Base-by-base conservation (phyloP, 2,329 filamentous ascomycete species). In the Fusarium nematophilum region DNA sequence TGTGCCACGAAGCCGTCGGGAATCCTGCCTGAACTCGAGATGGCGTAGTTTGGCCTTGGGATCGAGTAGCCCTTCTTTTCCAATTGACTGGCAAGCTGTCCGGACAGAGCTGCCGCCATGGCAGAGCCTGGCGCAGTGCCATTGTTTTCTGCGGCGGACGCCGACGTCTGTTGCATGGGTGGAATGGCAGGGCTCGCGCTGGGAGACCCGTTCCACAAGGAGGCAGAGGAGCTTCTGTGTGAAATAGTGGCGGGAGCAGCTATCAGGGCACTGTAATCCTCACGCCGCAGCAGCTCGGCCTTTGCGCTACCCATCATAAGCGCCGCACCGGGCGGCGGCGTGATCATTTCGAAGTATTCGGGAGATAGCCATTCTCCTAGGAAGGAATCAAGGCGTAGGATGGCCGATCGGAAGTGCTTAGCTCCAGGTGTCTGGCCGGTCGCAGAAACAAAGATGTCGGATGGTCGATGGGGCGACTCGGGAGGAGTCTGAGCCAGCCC, bases 361-460 rank as follows among this genome's bases (percentile, higher is more conserved):
- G 93, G 92, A 2, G 90, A 91, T 25, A 98, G 82, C 95, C 95
- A 99, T 80, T 99, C 95, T 42, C 95, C 94, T 0, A 99, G 82
- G 71, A 96, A 97, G 0, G 93, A 90, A 75, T 99, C 95, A 6
- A 99, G 83, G 1, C 95, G 90, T 40, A 99, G 77, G 9, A 88
- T 81, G 3, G 85, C 79, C 61, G 86, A 90, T 53, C 81, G 80
- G 55, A 85, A 72, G 47, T 72, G 72, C 37, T 66, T 64, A 4
- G 70, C 64, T 6, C 62, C 59, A 26, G 51, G 50, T 14, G 63
- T 62, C 11, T 73, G 65, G 10, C 68, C 62, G 15, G 70, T 70
- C 4, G 71, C 71, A 26, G 73, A 70, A 27, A 75, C 67, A 36
- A 76, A 72, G 31, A 74, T 69, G 60, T 77, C 74, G 53, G 67